Conservation (phyloP, 352 stramenopile species). For the Phytopythium chamaehyphon region DNA sequence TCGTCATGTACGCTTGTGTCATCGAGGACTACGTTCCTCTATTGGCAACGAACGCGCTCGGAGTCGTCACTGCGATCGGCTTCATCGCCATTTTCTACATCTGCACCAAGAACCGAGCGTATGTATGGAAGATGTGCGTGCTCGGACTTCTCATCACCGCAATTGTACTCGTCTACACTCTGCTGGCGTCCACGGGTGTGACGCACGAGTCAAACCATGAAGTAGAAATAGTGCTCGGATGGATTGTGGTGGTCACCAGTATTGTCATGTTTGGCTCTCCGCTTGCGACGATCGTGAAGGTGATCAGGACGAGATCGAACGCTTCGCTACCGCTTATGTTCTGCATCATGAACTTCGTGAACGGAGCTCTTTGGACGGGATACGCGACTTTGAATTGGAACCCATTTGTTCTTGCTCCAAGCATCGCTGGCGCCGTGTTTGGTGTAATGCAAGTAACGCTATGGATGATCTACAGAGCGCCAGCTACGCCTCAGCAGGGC, state of each 20-base stretch:
- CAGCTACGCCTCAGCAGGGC: too few relatives aligned
- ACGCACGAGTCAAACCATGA: conserved; percentile 27
- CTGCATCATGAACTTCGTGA: conserved; percentile 36
- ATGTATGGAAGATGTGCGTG: conserved; percentile 13
- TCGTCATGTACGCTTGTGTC: conserved; percentile 23
- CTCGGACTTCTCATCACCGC: conserved; percentile 18
- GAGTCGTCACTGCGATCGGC: conserved; percentile 21
- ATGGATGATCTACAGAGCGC: conserved; percentile 31
- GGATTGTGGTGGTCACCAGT: conserved; percentile 30
- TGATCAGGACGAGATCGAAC: conserved; percentile 37
- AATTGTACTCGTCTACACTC: conserved; percentile 22
- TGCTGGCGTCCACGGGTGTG: conserved; percentile 17
- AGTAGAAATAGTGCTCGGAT: conserved; percentile 25
- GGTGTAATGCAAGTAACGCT: conserved; percentile 34
- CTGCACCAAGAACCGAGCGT: conserved; percentile 22
- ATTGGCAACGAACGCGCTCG: conserved; percentile 21
- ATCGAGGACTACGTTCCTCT: conserved; percentile 29
- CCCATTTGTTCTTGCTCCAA: conserved; percentile 34
- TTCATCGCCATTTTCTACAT: conserved; percentile 38
- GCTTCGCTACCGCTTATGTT: conserved; percentile 44
- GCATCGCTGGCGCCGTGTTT: conserved; percentile 32
- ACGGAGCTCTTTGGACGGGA: conserved; percentile 40
- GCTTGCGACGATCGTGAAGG: conserved; percentile 37
- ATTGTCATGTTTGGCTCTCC: conserved; percentile 37
- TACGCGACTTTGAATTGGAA: conserved; percentile 40